Percentiles rank a stretch among this genome's conserved stretches.
These are phyloP conservation scores for Polyporus arcularius DNA, from an alignment of 768 basidiomycete genomes.

Conservation along the genomic window DNA sequence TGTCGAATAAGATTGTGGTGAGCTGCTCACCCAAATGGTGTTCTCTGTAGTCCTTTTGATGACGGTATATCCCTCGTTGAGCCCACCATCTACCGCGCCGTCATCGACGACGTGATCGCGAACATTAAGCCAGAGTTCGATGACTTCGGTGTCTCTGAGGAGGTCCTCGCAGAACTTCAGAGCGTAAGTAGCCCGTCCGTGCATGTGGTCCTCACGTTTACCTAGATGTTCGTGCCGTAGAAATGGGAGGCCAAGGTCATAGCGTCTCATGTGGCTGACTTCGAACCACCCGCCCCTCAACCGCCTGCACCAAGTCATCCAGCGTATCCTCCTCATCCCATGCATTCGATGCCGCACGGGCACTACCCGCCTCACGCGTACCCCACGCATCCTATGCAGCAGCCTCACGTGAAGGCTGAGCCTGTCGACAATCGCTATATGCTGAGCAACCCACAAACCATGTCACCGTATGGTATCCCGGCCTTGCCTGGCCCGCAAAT, in stretches of 20 bases:
- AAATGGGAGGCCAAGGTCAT: conserved; percentile 97
- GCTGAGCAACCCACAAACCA: conserved; percentile 44
- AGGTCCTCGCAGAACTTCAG: conserved; percentile 86
- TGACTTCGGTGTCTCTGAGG: conserved; percentile 90
- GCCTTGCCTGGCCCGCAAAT: conserved; percentile 67
- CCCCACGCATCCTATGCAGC: conserved; percentile 34
- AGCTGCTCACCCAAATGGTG: conserved; percentile 71
- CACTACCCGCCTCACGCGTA: conserved; percentile 53
- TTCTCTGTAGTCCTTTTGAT: conserved; percentile 46
- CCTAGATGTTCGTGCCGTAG: conserved; percentile 40
- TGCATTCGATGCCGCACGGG: conserved; percentile 39
- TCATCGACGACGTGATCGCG: conserved; percentile 95
- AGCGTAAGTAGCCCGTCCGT: conserved; percentile 57
- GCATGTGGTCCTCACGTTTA: conserved; percentile 19
- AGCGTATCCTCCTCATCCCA: conserved; percentile 33
- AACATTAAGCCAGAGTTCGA: conserved; percentile 93
- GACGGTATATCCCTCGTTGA: conserved; percentile 47
- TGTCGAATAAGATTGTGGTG: conserved; percentile 99
- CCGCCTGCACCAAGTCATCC: conserved; percentile 50
- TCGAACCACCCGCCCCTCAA: conserved; percentile 56
- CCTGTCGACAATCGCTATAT: conserved; percentile 72
- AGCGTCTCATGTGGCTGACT: conserved; percentile 93
- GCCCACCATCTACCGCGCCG: conserved; percentile 87
- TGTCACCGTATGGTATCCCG: conserved; percentile 54
- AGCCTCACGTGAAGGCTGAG: conserved; percentile 69